phyloP scores from a whole-genome alignment of 2,329 filamentous ascomycete genomes.

The Xenoacremonium recifei region DNA sequence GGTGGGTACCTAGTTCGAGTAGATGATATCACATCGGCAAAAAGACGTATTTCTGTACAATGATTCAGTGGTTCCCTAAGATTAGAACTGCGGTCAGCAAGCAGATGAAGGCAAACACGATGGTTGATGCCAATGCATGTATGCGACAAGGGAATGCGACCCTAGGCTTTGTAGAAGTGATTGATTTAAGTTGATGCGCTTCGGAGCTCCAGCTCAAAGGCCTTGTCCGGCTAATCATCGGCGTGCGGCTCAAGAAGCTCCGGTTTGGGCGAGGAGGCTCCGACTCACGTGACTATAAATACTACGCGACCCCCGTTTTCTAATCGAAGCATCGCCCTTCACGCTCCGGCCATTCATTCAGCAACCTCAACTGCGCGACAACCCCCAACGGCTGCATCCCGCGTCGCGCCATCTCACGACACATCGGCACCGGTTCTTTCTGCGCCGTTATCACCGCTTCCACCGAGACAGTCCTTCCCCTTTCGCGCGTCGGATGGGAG shows the following conservation, averaged over 20 bases:
- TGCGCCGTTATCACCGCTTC: conserved; percentile 7
- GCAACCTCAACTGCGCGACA: conserved; percentile 24
- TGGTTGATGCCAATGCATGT: too few relatives aligned
- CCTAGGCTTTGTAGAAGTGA: too few relatives aligned
- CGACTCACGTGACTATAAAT: conserved; percentile 44
- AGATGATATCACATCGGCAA: too few relatives aligned
- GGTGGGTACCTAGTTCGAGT: conserved; percentile 14
- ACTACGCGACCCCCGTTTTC: conserved; percentile 34
- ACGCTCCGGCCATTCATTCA: conserved; percentile 23
- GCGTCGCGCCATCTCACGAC: conserved; percentile 13
- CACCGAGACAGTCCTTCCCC: conserved; percentile 15
- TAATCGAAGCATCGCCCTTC: conserved; percentile 30
- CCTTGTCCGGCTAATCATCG: conserved; percentile 26
- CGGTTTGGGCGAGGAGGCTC: conserved; percentile 14
- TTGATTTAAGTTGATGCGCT: conserved; percentile 1
- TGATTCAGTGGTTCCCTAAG: too few relatives aligned
- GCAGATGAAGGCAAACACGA: too few relatives aligned
- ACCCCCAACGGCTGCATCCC: conserved; percentile 21
- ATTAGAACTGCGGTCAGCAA: too few relatives aligned
- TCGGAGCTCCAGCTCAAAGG: conserved; percentile 18
- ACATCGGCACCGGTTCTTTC: conserved; percentile 7
- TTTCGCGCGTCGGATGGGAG: conserved; percentile 45
- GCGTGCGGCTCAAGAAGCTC: conserved; percentile 5
- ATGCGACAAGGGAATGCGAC: too few relatives aligned
- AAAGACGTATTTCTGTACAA: too few relatives aligned